Conservation (phyloP, 345 rosid genomes). For the Cardamine chenopodiifolia region DNA sequence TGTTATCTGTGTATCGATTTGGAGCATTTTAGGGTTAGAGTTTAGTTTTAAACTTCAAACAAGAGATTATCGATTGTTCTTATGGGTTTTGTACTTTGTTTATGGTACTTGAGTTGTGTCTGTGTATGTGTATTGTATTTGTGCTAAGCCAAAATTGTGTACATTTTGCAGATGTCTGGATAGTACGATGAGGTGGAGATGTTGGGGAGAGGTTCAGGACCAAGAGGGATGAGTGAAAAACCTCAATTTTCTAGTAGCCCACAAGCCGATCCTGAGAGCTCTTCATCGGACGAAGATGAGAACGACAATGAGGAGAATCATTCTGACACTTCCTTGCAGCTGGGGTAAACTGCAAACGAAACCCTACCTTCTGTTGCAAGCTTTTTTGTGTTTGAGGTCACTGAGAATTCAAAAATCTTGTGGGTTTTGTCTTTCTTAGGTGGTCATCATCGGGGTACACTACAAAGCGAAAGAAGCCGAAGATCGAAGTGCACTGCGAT, state of each 20-base stretch:
- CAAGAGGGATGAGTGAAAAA: constrained; percentile 20
- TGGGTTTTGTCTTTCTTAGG: constrained; percentile 21
- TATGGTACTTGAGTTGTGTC: too few species aligned
- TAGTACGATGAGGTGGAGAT: too few species aligned
- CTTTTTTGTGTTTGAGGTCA: neutral
- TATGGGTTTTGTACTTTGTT: too few species aligned
- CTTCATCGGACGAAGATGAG: constrained; percentile 37
- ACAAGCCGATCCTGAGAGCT: constrained; percentile 34
- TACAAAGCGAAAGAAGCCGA: constrained; percentile 33
- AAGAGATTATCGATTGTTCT: too few species aligned
- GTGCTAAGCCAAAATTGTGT: too few species aligned
- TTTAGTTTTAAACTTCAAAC: too few species aligned
- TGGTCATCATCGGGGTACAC: constrained; percentile 21
- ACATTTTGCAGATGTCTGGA: too few species aligned
- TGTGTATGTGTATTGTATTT: too few species aligned
- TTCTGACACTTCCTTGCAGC: constrained; percentile 46
- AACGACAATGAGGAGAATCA: constrained; percentile 33
- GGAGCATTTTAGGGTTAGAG: too few species aligned
- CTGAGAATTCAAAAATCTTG: neutral
- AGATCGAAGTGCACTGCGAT: constrained; percentile 31
- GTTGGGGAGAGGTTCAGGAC: constrained; percentile 33
- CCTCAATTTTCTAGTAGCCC: constrained; percentile 28
- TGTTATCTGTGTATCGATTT: too few species aligned
- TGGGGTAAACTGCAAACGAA: constrained; percentile 36
- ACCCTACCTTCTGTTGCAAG: constrained; percentile 36